Evolutionary conservation across 257 asterid species (phyloP), one percentile per base, ranked within the genome.

Genomic region (Solanum clarkiae): DNA sequence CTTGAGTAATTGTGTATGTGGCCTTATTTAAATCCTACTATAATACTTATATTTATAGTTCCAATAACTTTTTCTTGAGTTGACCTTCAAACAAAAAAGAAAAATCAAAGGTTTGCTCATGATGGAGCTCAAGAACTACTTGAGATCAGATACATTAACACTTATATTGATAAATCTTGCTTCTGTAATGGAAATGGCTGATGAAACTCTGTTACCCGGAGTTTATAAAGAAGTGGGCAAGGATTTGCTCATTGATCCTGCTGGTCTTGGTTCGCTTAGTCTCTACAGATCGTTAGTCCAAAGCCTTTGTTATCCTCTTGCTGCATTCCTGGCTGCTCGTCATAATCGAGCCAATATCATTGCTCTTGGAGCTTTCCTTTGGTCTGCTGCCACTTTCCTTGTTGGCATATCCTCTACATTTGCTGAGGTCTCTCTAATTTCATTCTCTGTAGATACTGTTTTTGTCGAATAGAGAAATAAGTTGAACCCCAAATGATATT

Each of bases 321-420:
- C 81, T 24, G 9, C 82, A 15, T 77, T 22, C 0, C 15, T 49
- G 24, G 44, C 47, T 77, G 82, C 63, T 77, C 82, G 47, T 77
- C 60, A 77, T 9, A 51, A 26, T 53, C 44, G 82, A 2, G 47
- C 63, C 0, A 17, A 77, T 77, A 26, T 26, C 42, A 75, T 75
- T 14, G 82, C 77, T 36, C 51, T 68, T 56, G 97, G 99, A 7
- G 95, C 99, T 17, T 92, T 94, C 55, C 95, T 94, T 32, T 96
- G 98, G 99, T 97, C 99, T 49, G 95, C 92, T 84, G 97, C 99
- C 24, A 89, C 90, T 81, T 87, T 89, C 10, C 90, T 87, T 10
- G 89, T 86, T 20, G 92, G 86, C 55, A 63, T 92, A 14, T 94
- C 98, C 68, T 90, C 96, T 86, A 94, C 96, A 22, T 96, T 93